Conservation (phyloP, 1,284 basidiomycete species). For the Amylostereum areolatum region DNA sequence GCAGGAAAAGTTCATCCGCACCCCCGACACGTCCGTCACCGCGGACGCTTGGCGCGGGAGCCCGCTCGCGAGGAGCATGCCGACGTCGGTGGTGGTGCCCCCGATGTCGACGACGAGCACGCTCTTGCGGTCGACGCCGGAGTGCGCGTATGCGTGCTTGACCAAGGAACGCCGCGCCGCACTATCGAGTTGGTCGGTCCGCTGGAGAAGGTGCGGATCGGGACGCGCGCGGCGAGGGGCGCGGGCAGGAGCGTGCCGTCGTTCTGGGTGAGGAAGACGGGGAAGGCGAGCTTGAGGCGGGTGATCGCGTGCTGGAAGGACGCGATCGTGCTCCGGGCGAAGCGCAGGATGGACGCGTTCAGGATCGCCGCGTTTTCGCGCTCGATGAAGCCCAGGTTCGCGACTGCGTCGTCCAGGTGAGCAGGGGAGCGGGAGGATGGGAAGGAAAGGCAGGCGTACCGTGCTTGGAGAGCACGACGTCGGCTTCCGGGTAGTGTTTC, state of each 20-base stretch:
- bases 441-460: slow-evolving; percentile 18
- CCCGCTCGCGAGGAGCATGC: slow-evolving; percentile 43
- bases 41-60: slow-evolving; percentile 47
- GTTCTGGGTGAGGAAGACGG: slow-evolving; percentile 54
- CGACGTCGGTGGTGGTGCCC: slow-evolving; percentile 50
- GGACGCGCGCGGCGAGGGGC: slow-evolving; percentile 44
- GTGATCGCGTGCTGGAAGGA: slow-evolving; percentile 45
- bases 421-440: slow-evolving; percentile 22
- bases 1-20: slow-evolving; percentile 42
- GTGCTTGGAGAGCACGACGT: slow-evolving; percentile 36
- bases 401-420: slow-evolving; percentile 27
- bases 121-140: slow-evolving; percentile 31
- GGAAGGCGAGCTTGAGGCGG: slow-evolving; percentile 39
- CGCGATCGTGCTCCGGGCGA: slow-evolving; percentile 42
- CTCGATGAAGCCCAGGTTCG: slow-evolving; percentile 50
- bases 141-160: slow-evolving; percentile 25
- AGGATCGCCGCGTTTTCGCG: slow-evolving; percentile 60
- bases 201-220: slow-evolving; percentile 56
- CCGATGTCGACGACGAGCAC: slow-evolving; percentile 54
- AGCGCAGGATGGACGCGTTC: slow-evolving; percentile 50
- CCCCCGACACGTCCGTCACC: slow-evolving; percentile 37
- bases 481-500: slow-evolving; percentile 26
- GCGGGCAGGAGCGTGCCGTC: slow-evolving; percentile 53
- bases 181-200: slow-evolving; percentile 60
- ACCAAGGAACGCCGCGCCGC: slow-evolving; percentile 43